Percentiles rank a stretch among this genome's conserved stretches.
These are phyloP conservation scores for Haplosporangium sp. DNA, from an alignment of 371 early-diverging fungal species.

Conservation along the genomic window DNA sequence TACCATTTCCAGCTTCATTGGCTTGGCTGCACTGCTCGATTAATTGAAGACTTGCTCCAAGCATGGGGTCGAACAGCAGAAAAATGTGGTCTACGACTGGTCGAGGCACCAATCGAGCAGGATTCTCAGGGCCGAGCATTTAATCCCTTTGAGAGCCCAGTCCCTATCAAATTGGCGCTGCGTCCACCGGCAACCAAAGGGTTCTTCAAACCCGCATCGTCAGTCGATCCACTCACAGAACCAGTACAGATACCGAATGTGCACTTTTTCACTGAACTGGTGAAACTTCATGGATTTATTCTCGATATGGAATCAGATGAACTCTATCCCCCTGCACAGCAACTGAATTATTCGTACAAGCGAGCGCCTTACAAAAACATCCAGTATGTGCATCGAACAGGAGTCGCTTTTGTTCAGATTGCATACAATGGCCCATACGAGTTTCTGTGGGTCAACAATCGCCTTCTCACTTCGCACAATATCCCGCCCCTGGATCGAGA, in stretches of 20 bases:
- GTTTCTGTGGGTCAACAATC: constrained; percentile 92
- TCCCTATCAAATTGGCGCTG: constrained; percentile 72
- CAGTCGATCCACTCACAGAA: constrained; percentile 26
- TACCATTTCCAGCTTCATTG: constrained; percentile 96
- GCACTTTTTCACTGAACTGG: constrained; percentile 85
- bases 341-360: constrained; percentile 77
- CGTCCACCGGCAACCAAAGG: constrained; percentile 71
- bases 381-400: constrained; percentile 93
- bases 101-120: constrained; percentile 93
- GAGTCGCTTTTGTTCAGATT: constrained; percentile 93
- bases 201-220: constrained; percentile 51
- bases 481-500: constrained; percentile 51
- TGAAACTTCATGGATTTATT: constrained; percentile 86
- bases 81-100: constrained; percentile 88
- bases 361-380: constrained; percentile 78
- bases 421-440: constrained; percentile 73
- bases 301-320: constrained; percentile 94
- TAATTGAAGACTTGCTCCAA: constrained; percentile 89
- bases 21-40: constrained; percentile 92
- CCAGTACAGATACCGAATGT: constrained; percentile 72
- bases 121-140: constrained; percentile 72
- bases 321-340: constrained; percentile 61
- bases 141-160: constrained; percentile 92
- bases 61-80: constrained; percentile 90
- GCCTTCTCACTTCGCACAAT: constrained; percentile 78